phyloP scores from a whole-genome alignment of 208 protist genomes.

The Leishmania guyanensis region DNA sequence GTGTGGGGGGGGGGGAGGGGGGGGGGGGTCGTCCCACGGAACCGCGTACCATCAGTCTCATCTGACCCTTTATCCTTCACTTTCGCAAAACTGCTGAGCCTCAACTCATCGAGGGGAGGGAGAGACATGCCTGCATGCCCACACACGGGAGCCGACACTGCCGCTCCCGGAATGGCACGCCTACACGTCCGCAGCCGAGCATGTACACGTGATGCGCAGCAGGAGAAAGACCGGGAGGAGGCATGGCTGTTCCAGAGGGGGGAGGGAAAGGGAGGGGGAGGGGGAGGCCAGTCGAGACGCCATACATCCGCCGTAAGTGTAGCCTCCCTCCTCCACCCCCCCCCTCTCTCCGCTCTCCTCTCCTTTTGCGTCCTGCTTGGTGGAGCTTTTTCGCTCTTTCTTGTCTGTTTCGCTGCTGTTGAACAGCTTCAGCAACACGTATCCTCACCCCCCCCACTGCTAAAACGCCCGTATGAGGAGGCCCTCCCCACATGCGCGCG shows the following conservation, averaged over 20 bases:
- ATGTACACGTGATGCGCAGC: not conserved
- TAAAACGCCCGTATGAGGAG: too few relatives aligned
- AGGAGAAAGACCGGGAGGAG: not conserved
- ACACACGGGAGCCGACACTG: not conserved
- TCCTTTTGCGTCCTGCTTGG: not conserved
- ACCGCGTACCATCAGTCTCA: not conserved
- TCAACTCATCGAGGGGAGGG: not conserved
- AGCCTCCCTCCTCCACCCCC: not conserved
- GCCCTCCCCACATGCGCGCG: too few relatives aligned
- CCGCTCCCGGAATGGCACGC: not conserved
- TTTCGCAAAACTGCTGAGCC: not conserved
- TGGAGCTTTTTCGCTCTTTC: not conserved
- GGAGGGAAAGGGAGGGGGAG: too few relatives aligned
- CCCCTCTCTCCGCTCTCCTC: not conserved
- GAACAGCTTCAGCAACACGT: not conserved
- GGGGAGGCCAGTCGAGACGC: not conserved
- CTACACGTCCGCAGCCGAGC: not conserved
- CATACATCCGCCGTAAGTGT: not conserved
- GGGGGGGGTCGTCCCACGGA: not conserved
- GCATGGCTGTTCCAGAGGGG: not conserved
- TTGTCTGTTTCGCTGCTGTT: not conserved
- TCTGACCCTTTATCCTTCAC: not conserved
- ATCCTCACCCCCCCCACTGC: too few relatives aligned
- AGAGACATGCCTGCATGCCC: not conserved
- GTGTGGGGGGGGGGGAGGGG: too few relatives aligned